These are phyloP conservation scores for Aspergillus ochraceus DNA, from an alignment of 2,329 filamentous ascomycete species.

Conservation along the genomic window DNA sequence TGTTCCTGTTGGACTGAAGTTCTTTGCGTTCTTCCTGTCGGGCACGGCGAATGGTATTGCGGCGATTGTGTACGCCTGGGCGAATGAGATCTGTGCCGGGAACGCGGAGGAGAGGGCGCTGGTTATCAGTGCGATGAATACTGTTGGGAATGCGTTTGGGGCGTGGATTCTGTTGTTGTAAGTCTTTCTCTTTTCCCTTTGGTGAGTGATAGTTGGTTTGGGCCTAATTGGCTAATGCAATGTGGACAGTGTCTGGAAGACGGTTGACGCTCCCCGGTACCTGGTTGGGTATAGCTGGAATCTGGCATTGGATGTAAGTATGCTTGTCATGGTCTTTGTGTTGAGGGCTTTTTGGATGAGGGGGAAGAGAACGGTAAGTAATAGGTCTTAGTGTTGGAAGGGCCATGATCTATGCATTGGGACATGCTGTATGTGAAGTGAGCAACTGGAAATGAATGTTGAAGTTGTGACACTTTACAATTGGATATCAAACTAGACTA, in stretches of 20 bases:
- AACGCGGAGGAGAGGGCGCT: constrained; percentile 30
- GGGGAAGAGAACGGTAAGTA: constrained; percentile 10
- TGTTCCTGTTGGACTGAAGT: constrained; percentile 1
- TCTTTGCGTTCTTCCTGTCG: constrained; percentile 12
- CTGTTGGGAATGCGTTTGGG: constrained; percentile 34
- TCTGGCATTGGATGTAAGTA: constrained; percentile 29
- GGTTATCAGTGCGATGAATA: constrained; percentile 28
- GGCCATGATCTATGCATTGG: too few relatives aligned
- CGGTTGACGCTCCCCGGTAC: constrained; percentile 29
- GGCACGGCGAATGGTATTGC: constrained; percentile 23
- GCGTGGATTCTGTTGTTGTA: constrained; percentile 29
- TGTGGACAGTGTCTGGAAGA: constrained; percentile 25
- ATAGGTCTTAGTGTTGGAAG: too few relatives aligned
- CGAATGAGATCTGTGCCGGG: constrained; percentile 30
- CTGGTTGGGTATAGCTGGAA: constrained; percentile 31
- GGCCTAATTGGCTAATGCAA: too few relatives aligned
- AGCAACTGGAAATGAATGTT: too few relatives aligned
- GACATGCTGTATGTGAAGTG: too few relatives aligned
- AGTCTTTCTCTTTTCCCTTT: background rate
- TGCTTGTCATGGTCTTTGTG: constrained; percentile 24
- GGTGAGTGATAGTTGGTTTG: too few relatives aligned
- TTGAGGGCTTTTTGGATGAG: constrained; percentile 19
- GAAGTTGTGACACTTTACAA: too few relatives aligned
- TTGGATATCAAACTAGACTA: too few relatives aligned
- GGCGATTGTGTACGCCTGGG: constrained; percentile 25